Base-by-base conservation (phyloP, 192 early-diverging fungal genomes). In the Blastocladiella britannica region DNA sequence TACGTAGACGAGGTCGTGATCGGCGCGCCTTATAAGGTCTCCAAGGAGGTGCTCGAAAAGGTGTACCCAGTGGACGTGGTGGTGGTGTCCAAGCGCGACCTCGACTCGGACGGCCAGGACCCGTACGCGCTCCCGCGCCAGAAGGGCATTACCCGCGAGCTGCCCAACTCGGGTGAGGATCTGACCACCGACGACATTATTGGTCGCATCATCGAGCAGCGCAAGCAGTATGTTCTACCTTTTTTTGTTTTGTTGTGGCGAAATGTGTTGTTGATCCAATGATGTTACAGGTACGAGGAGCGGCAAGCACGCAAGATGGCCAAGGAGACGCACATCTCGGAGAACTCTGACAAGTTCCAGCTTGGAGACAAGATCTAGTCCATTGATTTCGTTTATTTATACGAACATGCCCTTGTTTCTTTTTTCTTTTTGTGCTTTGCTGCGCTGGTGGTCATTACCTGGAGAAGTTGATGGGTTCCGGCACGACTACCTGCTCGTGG, bases 1-100 rank as follows among this genome's bases (percentile, higher is more conserved):
- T 91, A 89, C 58, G 89, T 90, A 6, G 88, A 96, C 66, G 90
- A 92, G 61, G 88, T 96, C 25, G 83, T 96, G 55, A 86, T 93
- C 43, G 87, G 88, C 25, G 88, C 89, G 25, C 93, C 93, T 20
- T 87, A 80, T 65, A 86, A 82, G 66, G 82, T 92, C 1, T 84
- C 82, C 27, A 77, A 89, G 61, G 83, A 89, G 52, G 84, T 96
- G 23, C 69, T 93, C 53, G 76, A 76, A 52, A 83, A 88, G 56
- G 86, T 89, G 28, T 88, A 86, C 73, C 83, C 84, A 24, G 87
- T 96, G 26, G 69, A 82, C 43, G 61, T 87, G 2, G 90, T 96
- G 18, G 82, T 76, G 25, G 83, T 88, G 55, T 82, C 83, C 54
- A 81, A 76, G 56, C 72, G 72, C 23, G 75, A 79, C 47, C 62